Evolutionary conservation across 192 early-diverging fungal species (phyloP).

Genomic region (Neocallimastix lanati): DNA sequence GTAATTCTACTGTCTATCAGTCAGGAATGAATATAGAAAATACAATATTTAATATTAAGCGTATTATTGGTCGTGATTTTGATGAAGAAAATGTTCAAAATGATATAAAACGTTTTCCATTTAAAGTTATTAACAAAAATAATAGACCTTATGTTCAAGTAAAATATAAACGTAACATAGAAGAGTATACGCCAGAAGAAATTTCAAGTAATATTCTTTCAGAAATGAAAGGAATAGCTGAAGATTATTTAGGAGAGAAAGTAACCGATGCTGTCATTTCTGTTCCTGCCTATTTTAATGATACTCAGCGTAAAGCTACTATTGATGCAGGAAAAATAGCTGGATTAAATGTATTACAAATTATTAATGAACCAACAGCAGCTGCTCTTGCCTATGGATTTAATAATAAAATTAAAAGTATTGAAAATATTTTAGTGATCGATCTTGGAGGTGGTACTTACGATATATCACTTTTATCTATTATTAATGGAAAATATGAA

Average conservation of each 20-base stretch:
- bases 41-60: no score
- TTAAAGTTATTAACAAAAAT: slow-evolving; percentile 17
- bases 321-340: slow-evolving; percentile 73
- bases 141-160: slow-evolving; percentile 71
- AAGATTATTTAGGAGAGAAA: slow-evolving; percentile 61
- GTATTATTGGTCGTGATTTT: no score
- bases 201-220: slow-evolving; percentile 89
- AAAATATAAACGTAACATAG: slow-evolving; percentile 55
- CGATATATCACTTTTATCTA: slow-evolving; percentile 86
- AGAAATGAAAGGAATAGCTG: slow-evolving; percentile 89
- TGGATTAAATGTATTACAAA: slow-evolving; percentile 63
- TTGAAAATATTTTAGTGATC: slow-evolving; percentile 82
- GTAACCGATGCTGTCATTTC: slow-evolving; percentile 84
- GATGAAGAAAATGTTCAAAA: no score
- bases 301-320: slow-evolving; percentile 85
- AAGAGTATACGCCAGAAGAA: slow-evolving; percentile 79
- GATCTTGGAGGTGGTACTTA: slow-evolving; percentile 96
- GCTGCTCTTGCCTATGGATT: slow-evolving; percentile 91
- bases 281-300: slow-evolving; percentile 93
- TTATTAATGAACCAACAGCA: slow-evolving; percentile 85
- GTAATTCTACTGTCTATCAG: no score
- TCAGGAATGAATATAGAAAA: no score
- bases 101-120: slow-evolving; percentile 1
- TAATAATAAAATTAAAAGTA: slow-evolving; percentile 58
- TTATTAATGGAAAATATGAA: slow-evolving; percentile 87